These are phyloP conservation scores for Schizosaccharomyces cryophilus DNA, from an alignment of 805 yeast genomes.

Conservation along the genomic window DNA sequence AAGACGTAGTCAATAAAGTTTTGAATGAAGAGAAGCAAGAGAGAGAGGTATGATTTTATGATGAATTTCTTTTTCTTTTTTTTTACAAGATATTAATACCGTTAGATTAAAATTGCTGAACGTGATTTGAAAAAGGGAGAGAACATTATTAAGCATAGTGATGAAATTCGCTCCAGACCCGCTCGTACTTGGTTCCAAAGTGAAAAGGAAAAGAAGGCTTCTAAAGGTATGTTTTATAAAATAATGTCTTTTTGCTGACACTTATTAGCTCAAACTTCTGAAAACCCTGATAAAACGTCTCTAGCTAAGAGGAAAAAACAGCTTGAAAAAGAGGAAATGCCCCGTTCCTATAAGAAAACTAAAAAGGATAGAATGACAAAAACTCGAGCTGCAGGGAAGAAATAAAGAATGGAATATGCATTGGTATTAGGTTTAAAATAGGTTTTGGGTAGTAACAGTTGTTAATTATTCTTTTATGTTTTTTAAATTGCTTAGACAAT, in stretches of 20 bases:
- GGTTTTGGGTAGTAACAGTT: too few species aligned
- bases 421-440: too few species aligned
- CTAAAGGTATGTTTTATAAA: constrained; percentile 7
- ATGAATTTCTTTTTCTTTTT: neutral
- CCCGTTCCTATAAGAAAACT: neutral
- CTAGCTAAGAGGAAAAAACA: neutral
- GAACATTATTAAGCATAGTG: constrained; percentile 52
- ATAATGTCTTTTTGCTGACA: neutral
- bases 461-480: too few species aligned
- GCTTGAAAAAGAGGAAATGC: neutral
- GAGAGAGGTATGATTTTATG: constrained; percentile 25
- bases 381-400: too few species aligned
- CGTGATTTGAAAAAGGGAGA: constrained; percentile 71
- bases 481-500: too few species aligned
- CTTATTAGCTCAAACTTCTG: neutral
- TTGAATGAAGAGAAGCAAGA: constrained; percentile 70
- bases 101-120: constrained; percentile 31
- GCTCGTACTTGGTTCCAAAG: constrained; percentile 89
- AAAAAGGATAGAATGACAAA: neutral
- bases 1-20: constrained; percentile 44
- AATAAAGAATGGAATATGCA: too few species aligned
- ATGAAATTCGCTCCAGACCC: constrained; percentile 73
- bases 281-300: neutral
- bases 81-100: neutral
- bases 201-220: constrained; percentile 17